A percentile compares a stretch with the other conserved stretches of the same genome.
These are phyloP conservation scores for Microsporum ferrugineum DNA, from an alignment of 2,329 filamentous ascomycete genomes.

Conservation along the genomic window DNA sequence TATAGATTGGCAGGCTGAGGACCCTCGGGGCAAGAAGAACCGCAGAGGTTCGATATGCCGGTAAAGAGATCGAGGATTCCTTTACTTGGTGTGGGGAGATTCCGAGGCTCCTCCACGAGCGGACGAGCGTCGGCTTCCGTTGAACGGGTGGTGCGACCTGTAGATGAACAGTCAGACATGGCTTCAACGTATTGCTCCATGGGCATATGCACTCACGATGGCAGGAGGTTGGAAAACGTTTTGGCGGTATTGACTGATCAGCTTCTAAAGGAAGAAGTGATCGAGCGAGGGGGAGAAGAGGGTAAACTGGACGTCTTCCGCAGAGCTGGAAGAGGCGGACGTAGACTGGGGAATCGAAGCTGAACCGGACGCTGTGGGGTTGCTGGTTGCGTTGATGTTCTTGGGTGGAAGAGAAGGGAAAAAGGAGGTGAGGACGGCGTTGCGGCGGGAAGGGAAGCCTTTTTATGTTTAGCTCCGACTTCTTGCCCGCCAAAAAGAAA, in stretches of 20 bases:
- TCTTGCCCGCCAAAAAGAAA: neutral
- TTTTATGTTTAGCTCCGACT: constrained; percentile 8
- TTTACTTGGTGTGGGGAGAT: constrained; percentile 40
- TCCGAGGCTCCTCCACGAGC: constrained; percentile 69
- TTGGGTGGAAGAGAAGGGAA: constrained; percentile 10
- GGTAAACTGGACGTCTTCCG: constrained; percentile 5
- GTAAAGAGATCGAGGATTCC: constrained; percentile 3
- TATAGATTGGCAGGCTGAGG: constrained; percentile 14
- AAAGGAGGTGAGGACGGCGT: neutral
- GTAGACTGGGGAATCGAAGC: neutral
- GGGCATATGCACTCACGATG: constrained; percentile 58
- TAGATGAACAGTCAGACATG: constrained; percentile 19
- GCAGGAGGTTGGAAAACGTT: constrained; percentile 97
- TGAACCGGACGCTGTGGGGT: neutral
- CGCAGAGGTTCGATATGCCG: constrained; percentile 5
- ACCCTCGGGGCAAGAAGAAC: constrained; percentile 8
- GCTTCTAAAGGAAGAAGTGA: constrained; percentile 26
- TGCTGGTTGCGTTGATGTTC: neutral
- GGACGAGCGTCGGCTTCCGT: constrained; percentile 88
- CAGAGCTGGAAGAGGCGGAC: neutral
- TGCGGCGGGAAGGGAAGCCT: neutral
- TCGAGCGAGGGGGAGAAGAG: constrained; percentile 11
- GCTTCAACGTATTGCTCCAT: neutral
- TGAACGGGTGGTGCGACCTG: constrained; percentile 91
- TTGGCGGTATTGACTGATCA: constrained; percentile 61